Percentiles rank a stretch among this genome's conserved stretches.
phyloP scores from a whole-genome alignment of 202 grass and related monocot species.

The Panicum virgatum region DNA sequence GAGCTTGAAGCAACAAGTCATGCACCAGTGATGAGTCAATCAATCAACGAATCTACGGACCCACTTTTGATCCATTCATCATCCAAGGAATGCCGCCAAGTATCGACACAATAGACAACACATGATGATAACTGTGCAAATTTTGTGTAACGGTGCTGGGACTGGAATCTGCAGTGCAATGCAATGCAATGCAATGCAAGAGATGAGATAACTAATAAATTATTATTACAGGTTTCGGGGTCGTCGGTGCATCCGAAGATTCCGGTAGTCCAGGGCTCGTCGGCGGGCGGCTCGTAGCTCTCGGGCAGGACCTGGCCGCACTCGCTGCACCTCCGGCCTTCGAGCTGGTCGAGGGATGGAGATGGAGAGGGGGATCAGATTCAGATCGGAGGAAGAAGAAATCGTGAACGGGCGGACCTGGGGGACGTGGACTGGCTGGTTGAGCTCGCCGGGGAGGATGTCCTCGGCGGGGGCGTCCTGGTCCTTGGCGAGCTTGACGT shows the following conservation, averaged over 20 bases:
- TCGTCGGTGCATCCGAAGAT: conserved; percentile 76
- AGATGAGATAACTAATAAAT: neutral
- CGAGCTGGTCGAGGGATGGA: conserved; percentile 37
- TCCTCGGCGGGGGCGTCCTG: conserved; percentile 79
- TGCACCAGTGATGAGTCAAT: too few relatives aligned
- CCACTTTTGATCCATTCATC: too few relatives aligned
- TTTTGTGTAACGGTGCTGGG: neutral
- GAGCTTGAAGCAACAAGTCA: too few relatives aligned
- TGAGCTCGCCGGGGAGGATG: conserved; percentile 91
- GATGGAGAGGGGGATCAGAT: neutral
- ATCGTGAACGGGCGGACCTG: conserved; percentile 36
- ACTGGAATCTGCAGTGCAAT: neutral
- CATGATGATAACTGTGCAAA: too few relatives aligned
- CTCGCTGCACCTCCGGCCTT: conserved; percentile 58
- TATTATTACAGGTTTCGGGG: conserved; percentile 61
- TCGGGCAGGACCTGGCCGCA: conserved; percentile 71
- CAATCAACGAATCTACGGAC: too few relatives aligned
- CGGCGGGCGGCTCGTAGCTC: conserved; percentile 67
- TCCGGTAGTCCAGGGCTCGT: conserved; percentile 81
- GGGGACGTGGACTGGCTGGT: conserved; percentile 82
- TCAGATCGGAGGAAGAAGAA: neutral
- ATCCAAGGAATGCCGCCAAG: too few relatives aligned
- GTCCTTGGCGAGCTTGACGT: conserved; percentile 84
- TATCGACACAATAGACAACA: too few relatives aligned
- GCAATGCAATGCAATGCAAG: too few relatives aligned